Percentiles rank a stretch among this genome's conserved stretches.
Conservation (phyloP, 768 basidiomycete species). For the Tubosaeta brunneosetosa region DNA sequence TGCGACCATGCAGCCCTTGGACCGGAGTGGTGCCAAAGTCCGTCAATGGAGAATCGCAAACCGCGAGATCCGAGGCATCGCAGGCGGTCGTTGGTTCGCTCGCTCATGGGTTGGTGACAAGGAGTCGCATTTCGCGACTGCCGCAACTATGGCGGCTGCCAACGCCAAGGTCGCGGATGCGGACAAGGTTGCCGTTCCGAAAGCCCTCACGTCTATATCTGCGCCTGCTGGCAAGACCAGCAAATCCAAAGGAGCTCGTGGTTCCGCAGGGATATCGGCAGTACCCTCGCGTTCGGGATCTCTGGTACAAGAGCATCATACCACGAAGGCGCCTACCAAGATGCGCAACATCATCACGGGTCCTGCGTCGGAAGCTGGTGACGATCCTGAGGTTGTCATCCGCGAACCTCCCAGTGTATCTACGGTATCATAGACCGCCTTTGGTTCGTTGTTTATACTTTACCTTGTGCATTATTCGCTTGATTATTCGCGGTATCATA, state of each 20-base stretch:
- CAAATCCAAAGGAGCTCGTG: slow-evolving; percentile 37
- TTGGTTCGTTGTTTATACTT: slow-evolving; percentile 6
- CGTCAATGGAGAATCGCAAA: slow-evolving; percentile 72
- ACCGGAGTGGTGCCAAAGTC: slow-evolving; percentile 55
- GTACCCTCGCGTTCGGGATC: slow-evolving; percentile 58
- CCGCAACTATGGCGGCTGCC: slow-evolving; percentile 25
- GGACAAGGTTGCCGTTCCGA: slow-evolving; percentile 30
- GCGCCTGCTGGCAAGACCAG: slow-evolving; percentile 41
- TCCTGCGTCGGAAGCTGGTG: slow-evolving; percentile 46
- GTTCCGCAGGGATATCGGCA: slow-evolving; percentile 41
- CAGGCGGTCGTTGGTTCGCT: slow-evolving; percentile 78
- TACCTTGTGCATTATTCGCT: slow-evolving; percentile 9
- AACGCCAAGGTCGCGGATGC: slow-evolving; percentile 27
- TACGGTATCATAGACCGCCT: slow-evolving; percentile 14
- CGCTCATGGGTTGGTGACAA: slow-evolving; percentile 83
- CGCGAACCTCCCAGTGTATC: slow-evolving; percentile 18
- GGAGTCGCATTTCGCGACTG: slow-evolving; percentile 59
- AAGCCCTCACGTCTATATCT: slow-evolving; percentile 44
- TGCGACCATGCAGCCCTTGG: slow-evolving; percentile 62
- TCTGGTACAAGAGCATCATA: slow-evolving; percentile 41
- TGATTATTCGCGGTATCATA: slow-evolving; percentile 6
- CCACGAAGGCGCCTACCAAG: slow-evolving; percentile 54
- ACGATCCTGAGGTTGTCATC: slow-evolving; percentile 40
- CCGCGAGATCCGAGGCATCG: slow-evolving; percentile 77
- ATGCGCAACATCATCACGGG: slow-evolving; percentile 59